These are phyloP conservation scores for Xylariales sp. DNA, from an alignment of 2,329 filamentous ascomycete species.

Conservation along the genomic window DNA sequence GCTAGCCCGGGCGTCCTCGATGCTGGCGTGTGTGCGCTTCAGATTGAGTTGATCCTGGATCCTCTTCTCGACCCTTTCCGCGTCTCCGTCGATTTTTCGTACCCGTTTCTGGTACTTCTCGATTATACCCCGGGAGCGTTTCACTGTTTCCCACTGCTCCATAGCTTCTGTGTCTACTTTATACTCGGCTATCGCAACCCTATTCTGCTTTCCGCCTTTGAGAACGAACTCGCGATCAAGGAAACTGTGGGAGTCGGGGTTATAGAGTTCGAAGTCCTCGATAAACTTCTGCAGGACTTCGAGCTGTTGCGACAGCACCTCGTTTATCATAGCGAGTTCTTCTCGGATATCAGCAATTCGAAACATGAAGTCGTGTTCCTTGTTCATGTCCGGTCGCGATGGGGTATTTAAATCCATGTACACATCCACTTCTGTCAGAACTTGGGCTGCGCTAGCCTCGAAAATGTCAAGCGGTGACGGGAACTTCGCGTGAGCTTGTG, in stretches of 20 bases:
- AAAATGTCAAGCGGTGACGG: conserved; percentile 27
- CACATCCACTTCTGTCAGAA: conserved; percentile 1
- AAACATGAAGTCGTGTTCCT: conserved; percentile 22
- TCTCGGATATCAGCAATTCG: conserved; percentile 31
- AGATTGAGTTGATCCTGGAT: conserved; percentile 32
- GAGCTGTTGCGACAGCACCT: conserved; percentile 23
- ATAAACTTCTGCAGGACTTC: conserved; percentile 17
- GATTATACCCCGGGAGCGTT: background rate
- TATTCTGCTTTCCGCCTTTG: no score
- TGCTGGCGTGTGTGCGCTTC: conserved; percentile 24
- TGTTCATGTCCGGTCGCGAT: conserved; percentile 6
- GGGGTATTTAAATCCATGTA: background rate
- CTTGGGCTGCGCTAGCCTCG: background rate
- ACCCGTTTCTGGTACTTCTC: background rate
- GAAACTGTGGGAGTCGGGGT: background rate
- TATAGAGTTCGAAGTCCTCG: conserved; percentile 4
- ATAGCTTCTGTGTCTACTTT: no score
- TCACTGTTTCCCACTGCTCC: conserved; percentile 9
- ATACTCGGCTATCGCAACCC: no score
- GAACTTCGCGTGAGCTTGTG: background rate
- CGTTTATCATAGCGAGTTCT: conserved; percentile 32
- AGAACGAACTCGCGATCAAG: no score
- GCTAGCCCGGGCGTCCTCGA: conserved; percentile 20
- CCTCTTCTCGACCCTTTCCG: conserved; percentile 27
- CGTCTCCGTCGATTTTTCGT: conserved; percentile 26